Evolutionary conservation across 2,329 filamentous ascomycete species (phyloP), one percentile per base, ranked within the genome.

Genomic region (Fusarium acutatum): DNA sequence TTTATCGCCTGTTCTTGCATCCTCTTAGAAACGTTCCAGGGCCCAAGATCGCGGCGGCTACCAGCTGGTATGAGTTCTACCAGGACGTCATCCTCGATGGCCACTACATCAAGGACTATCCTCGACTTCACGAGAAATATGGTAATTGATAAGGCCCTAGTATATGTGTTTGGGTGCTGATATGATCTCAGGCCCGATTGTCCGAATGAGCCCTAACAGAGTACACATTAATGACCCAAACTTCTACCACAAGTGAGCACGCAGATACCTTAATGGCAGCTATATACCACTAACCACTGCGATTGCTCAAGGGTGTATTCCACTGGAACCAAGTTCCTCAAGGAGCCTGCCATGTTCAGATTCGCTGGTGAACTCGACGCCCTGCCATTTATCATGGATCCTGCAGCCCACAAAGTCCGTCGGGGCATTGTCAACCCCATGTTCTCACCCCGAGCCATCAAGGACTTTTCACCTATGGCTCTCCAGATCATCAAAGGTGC

Each of bases 51-150:
- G 35, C 35, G 15, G 52, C 26, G 15, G 26, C 35, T 18, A 56
- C 52, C 2, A 9, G 52, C 22, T 56, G 52, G 52, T 56, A 56
- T 30, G 52, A 56, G 35, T 56, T 41, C 22, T 41, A 56, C 52
- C 35, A 56, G 15, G 52, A 32, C 3, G 22, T 56, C 15, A 32
- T 56, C 14, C 52, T 56, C 6, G 52, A 56, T 30, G 52, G 52
- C 5, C 35, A 56, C 35, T 56, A 41, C 26, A 40, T 56, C 22
- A 56, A 41, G 9, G 52, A 56, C 12, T 56, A 56, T 18, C 35
- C 52, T 5, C 4, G 20, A 4, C 26, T 56, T 13, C 52, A 56
- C 3, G 35, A 56, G 8, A 32, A 41, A 24, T 30, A 41, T 14
- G 52, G 35, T 20, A 18, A 24, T 10, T 28, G 4, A 18, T 2